These are phyloP conservation scores for Sisymbrium irio DNA, from an alignment of 345 rosid genomes.

Conservation along the genomic window DNA sequence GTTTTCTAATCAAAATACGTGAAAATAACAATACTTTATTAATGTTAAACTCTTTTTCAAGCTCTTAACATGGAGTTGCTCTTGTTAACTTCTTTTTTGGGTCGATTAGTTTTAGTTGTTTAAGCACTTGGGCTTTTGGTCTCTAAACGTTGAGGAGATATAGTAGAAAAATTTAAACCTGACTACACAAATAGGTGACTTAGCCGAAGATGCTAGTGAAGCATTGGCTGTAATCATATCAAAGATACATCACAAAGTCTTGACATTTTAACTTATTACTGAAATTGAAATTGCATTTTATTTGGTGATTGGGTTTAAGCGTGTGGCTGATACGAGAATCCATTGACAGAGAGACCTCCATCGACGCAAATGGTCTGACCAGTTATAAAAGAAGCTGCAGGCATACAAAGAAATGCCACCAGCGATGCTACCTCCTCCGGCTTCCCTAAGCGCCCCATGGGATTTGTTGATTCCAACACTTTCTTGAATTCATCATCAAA, in stretches of 20 bases:
- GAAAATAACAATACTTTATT: too few relatives aligned
- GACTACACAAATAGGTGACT: background rate
- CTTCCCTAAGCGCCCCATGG: constrained; percentile 39
- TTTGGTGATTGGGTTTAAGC: background rate
- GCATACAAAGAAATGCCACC: constrained; percentile 51
- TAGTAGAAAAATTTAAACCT: background rate
- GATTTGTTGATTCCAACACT: constrained; percentile 20
- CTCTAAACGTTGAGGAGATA: background rate
- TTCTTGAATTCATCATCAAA: background rate
- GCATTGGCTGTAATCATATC: background rate
- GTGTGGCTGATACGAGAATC: constrained; percentile 23
- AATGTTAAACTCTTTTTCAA: too few relatives aligned
- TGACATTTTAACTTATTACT: background rate
- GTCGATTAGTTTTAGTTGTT: too few relatives aligned
- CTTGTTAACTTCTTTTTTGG: too few relatives aligned
- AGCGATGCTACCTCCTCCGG: constrained; percentile 45
- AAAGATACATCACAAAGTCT: background rate
- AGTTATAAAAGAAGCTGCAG: constrained; percentile 49
- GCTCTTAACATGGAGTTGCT: too few relatives aligned
- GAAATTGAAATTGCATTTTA: background rate
- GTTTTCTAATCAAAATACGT: too few relatives aligned
- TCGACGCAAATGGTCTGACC: constrained; percentile 51
- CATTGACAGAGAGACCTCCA: constrained; percentile 42
- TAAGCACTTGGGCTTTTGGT: too few relatives aligned
- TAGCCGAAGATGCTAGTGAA: background rate